phyloP scores from a whole-genome alignment of 2,329 filamentous ascomycete species.

The Volutella citrinella region DNA sequence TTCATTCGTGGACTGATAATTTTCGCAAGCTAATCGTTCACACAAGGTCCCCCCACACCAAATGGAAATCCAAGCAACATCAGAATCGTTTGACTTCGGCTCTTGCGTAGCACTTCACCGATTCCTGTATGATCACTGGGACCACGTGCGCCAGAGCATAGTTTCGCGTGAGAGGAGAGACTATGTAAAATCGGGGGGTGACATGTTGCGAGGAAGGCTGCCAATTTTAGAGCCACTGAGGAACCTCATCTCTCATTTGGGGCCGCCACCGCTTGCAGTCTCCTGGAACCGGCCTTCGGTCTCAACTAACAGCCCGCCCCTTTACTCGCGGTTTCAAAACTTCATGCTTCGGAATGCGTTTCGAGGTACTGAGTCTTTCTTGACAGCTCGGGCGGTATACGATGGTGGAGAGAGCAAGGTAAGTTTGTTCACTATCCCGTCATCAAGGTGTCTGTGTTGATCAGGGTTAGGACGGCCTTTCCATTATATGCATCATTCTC shows the following conservation, averaged over 20 bases:
- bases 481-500: constrained; percentile 67
- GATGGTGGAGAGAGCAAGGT: constrained; percentile 70
- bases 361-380: constrained; percentile 60
- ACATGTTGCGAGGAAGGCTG: constrained; percentile 49
- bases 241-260: constrained; percentile 62
- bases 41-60: constrained; percentile 46
- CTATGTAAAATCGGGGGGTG: constrained; percentile 52
- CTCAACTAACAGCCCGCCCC: constrained; percentile 59
- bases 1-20: too few relatives aligned
- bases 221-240: constrained; percentile 59
- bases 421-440: constrained; percentile 2
- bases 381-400: constrained; percentile 64
- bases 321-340: constrained; percentile 67
- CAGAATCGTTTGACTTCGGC: constrained; percentile 64
- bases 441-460: constrained; percentile 9
- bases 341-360: constrained; percentile 71
- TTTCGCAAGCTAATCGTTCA: too few relatives aligned
- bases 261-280: constrained; percentile 64
- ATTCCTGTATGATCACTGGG: constrained; percentile 70
- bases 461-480: constrained; percentile 56
- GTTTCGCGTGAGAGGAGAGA: constrained; percentile 58
- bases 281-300: constrained; percentile 68
- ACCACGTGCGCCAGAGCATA: constrained; percentile 64
- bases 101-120: constrained; percentile 68
- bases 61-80: constrained; percentile 36